Evolutionary conservation across 768 basidiomycete species (phyloP), one percentile per base, ranked within the genome.

Genomic region (Gloeophyllum trabeum): DNA sequence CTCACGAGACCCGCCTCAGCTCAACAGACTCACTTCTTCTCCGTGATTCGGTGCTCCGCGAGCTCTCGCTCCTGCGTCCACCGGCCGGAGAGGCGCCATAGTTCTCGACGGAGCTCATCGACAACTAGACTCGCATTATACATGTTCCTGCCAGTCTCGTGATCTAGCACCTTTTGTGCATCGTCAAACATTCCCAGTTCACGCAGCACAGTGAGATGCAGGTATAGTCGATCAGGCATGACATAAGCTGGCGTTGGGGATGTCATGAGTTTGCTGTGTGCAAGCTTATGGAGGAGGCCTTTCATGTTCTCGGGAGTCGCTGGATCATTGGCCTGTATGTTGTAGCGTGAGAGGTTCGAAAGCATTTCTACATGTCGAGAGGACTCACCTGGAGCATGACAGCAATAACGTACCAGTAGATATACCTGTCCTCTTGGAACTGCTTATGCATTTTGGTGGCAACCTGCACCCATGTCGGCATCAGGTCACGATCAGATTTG

Each of bases 371-470:
- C 13, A 26, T n/a, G n/a, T n/a, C n/a, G 53, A 10, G 38, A 41
- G 40, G 22, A 46, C 45, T 37, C 22, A 82, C 85, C 73, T 92
- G 89, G 14, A 91, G 74, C 38, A 88, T 68, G 7, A 83, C 76
- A 46, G 84, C 75, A 53, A 85, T 83, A 25, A 84, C 73, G 48
- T 73, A 80, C 89, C 89, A 92, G 54, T 82, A 90, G 28, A 89
- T 58, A 54, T 84, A 89, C 32, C 81, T 71, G 42, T 85, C 81
- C 24, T 84, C 78, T 45, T 82, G 82, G 55, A 90, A 91, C 50
- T 81, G 78, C 54, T 86, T 90, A 65, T 80, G 71, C 76, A 91
- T 76, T 54, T 76, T 80, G 4, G 81, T 81, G 18, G 87, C 78
- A 43, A 88, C 69, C 87, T 90, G 39, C 42, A 32, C 16, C 28